Base-by-base conservation (phyloP, 228 moss, liverwort and hornwort species). In the Sphagnum fallax region DNA sequence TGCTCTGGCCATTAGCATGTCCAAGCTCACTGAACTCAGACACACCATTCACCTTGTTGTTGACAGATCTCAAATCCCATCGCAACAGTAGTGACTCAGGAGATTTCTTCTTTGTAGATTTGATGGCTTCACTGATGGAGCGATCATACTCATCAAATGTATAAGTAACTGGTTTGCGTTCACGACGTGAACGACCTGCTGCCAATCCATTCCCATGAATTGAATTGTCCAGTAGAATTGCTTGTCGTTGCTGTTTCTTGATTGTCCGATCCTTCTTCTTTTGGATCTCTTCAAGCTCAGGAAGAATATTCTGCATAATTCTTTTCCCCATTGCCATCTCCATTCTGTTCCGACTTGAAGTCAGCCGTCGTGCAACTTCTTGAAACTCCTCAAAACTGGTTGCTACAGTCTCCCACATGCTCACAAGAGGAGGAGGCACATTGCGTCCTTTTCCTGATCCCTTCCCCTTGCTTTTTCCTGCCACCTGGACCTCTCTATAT, bases 61-160 rank as follows among this genome's bases (percentile, higher is more conserved):
- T 77, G 7, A 59, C 57, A 48, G 68, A 83, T 77, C 87, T 83
- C 64, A 80, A 64, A 53, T 89, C 91, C 14, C 87, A 90, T 69
- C 83, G 84, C 32, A 32, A 32, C 6, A 52, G 13, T 13, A 84
- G 73, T 57, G 77, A 47, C 52, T 98, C 92, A 50, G 88, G 82
- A 32, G 83, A 66, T 61, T 79, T 76, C 82, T 83, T 90, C 91
- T 90, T 98, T 1, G 98, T 98, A 68, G 89, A 90, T 63, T 91
- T 98, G 71, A 98, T 98, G n/a, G 98, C 98, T 77, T 98, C 98
- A 48, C 80, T 90, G 50, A 98, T 98, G 48, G 93, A 98, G 2
- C 98, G 93, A 68, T 98, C 98, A 12, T 85, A 98, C 61, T 98
- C 98, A 73, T 98, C 98, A 65, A 93, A 98, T 6, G 98, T 98